Base-by-base conservation (phyloP, 225 moss, liverwort and hornwort species). In the Physcomitrium patens region DNA sequence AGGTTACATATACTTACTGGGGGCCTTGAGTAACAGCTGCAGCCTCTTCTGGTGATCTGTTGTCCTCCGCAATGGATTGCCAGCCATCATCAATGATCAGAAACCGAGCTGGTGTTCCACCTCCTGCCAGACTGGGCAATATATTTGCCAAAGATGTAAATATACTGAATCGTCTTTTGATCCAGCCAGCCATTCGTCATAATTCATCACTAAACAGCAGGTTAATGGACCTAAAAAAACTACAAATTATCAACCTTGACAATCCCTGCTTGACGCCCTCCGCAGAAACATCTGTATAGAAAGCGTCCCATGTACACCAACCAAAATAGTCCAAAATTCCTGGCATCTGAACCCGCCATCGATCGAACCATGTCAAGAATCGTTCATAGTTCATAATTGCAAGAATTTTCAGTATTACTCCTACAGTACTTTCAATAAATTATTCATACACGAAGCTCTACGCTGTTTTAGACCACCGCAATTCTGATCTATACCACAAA, bases 291-390 rank as follows among this genome's bases (percentile, higher is more conserved):
- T 93, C 89, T 3, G 91, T 93, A 31, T 99, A 99, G 74, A 99
- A 99, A 9, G 99, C 99, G 81, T 99, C 84, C 99, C 95, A 99
- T 0, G 99, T 99, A 72, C 99, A 99, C 99, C 99, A 99, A n/a
- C 99, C 99, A 59, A 99, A 99, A 75, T 90, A 92, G 77, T 99
- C 93, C 74, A 99, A 64, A 77, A 95, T 86, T 63, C 92, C 91
- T 54, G 99, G 99, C 79, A 92, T 68, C 95, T 99, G 77, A 3
- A 55, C 45, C 24, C 47, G 78, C 44, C 23, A 84, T 55, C 20
- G 69, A 48, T 37, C 31, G 31, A 43, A 63, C 61, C 14, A 45
- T 19, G 31, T 37, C 31, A 37, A 37, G 31, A 37, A 37, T 37
- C 7, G 31, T 37, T 37, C 31, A 37, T 20, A 1, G 50, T 23